phyloP scores from a whole-genome alignment of 2,329 filamentous ascomycete species.

The Akanthomyces dipterigenus region DNA sequence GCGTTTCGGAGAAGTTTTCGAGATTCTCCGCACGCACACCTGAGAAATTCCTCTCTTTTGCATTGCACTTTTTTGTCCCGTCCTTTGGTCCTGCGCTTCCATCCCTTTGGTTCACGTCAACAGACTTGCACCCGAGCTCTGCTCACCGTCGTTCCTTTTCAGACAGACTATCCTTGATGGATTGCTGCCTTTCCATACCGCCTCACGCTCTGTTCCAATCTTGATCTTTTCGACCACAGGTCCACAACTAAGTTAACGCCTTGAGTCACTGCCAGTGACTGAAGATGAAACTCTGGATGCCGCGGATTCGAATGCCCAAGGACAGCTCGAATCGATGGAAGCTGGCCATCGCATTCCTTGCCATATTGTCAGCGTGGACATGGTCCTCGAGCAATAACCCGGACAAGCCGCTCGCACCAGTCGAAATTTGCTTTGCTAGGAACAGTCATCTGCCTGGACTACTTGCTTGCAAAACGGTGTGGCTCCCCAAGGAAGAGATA shows the following conservation, averaged over 20 bases:
- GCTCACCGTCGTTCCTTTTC: conserved; percentile 1
- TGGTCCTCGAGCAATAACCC: not conserved
- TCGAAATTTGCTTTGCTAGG: too few species aligned
- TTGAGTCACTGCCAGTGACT: not conserved
- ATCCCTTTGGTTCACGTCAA: not conserved
- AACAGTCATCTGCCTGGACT: too few species aligned
- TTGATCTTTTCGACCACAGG: not conserved
- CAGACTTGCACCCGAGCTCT: conserved; percentile 3
- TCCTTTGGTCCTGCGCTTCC: conserved; percentile 7
- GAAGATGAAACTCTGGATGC: not conserved
- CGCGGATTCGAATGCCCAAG: not conserved
- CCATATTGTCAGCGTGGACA: not conserved
- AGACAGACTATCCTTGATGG: conserved; percentile 5
- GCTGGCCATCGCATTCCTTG: not conserved
- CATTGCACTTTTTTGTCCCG: conserved; percentile 4
- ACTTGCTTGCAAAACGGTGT: too few species aligned
- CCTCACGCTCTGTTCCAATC: not conserved
- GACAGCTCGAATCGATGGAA: not conserved
- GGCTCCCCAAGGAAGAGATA: too few species aligned
- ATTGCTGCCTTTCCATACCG: not conserved
- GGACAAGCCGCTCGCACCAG: not conserved
- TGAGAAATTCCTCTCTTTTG: not conserved
- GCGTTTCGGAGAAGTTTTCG: not conserved
- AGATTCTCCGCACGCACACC: not conserved
- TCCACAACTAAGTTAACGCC: not conserved